Base-by-base conservation (phyloP, 768 basidiomycete genomes). In the Termitomyces bulborhizus region DNA sequence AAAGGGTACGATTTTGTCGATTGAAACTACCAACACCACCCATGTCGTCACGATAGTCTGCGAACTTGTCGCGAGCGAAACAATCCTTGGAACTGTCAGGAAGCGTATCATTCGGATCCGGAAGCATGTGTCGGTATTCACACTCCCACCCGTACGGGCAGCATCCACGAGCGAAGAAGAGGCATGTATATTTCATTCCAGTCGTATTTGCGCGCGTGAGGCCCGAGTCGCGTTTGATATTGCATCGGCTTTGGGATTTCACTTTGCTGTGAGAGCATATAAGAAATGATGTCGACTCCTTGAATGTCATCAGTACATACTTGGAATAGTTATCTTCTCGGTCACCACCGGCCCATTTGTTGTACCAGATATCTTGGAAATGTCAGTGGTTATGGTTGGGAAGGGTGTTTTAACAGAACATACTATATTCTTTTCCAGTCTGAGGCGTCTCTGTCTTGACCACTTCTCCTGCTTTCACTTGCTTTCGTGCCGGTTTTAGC, bases 301-400 rank as follows among this genome's bases (percentile, higher is more conserved):
- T 16, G 51, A 42, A 13, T 46, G 24, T 34, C 39, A 13, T 44
- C 13, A 12, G 37, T 13, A 76, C 87, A 55, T 60, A 93, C 94
- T 93, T 96, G 36, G 94, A 95, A 68, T 98, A 93, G 55, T 83
- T 88, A 68, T 99, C 96, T 69, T 98, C 97, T 31, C 93, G 83
- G 68, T 99, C 97, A 54, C 96, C 97, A 52, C 97, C 97, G n/a
- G 97, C 97, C 96, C 96, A 98, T 73, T 97, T 96, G 72, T 98
- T 94, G 69, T 96, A 98, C 96, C 97, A 99, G 50, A 96, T 90
- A 71, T 99, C 90, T 90, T 42, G 41, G 32, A 53, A 50, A 60
- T 34, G 51, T 62, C 31, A 53, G 55, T 39, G 53, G n/a, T 32
- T 44, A 29, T 11, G 57, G 21, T 39, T 16, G 16, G 12, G 32